phyloP scores from a whole-genome alignment of 2,329 filamentous ascomycete genomes.

The Keithomyces neogunnii region DNA sequence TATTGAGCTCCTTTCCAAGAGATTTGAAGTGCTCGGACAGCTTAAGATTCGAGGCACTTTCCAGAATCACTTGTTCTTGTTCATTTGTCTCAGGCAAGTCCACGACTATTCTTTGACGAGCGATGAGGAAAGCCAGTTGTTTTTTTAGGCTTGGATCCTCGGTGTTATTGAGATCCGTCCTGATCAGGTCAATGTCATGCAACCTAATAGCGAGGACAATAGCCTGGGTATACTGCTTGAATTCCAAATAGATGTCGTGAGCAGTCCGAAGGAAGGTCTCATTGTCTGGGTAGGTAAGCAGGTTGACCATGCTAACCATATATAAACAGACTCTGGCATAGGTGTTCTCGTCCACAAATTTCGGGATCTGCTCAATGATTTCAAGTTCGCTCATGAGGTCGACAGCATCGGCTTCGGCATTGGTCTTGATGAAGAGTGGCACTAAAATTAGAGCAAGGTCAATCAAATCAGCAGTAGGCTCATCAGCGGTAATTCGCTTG shows the following conservation, averaged over 20 bases:
- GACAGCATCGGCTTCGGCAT: slow-evolving; percentile 95
- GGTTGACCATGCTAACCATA: slow-evolving; percentile 98
- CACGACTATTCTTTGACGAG: slow-evolving; percentile 81
- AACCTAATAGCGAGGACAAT: slow-evolving; percentile 90
- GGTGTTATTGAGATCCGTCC: slow-evolving; percentile 70
- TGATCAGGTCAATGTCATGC: slow-evolving; percentile 78
- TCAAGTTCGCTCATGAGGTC: slow-evolving; percentile 95
- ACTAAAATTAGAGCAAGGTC: slow-evolving; percentile 79
- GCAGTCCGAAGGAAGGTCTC: slow-evolving; percentile 89
- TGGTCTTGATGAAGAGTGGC: slow-evolving; percentile 92
- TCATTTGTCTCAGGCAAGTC: slow-evolving; percentile 57
- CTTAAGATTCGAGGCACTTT: slow-evolving; percentile 81
- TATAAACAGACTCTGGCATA: slow-evolving; percentile 91
- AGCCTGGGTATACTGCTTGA: slow-evolving; percentile 88
- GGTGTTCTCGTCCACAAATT: slow-evolving; percentile 88
- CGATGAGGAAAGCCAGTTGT: slow-evolving; percentile 89
- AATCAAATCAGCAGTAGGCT: slow-evolving; percentile 73
- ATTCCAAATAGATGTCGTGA: slow-evolving; percentile 86
- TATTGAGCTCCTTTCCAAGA: slow-evolving; percentile 90
- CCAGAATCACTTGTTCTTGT: slow-evolving; percentile 66
- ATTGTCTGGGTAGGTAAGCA: slow-evolving; percentile 96
- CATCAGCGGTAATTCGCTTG: slow-evolving; percentile 77
- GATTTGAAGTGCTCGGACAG: slow-evolving; percentile 89
- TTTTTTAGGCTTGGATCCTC: slow-evolving; percentile 77
- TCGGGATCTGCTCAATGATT: slow-evolving; percentile 85